Conservation (phyloP, 164 flowering plant species). For the Tetracentron sinense region DNA sequence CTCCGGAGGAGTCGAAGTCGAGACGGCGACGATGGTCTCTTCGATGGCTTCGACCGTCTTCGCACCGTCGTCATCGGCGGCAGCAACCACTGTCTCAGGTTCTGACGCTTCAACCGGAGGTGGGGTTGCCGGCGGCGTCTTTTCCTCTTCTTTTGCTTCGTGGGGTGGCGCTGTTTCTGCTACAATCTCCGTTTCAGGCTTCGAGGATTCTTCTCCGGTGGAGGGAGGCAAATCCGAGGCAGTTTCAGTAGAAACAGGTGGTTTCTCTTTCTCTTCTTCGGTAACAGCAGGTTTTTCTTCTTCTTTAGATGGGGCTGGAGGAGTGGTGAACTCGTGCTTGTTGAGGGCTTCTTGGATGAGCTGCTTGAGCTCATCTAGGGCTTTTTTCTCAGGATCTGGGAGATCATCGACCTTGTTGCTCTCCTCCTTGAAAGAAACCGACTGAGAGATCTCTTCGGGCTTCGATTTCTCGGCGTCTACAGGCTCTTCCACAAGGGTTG, state of each 20-base stretch:
- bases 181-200: conserved; percentile 4
- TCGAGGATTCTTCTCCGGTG: conserved; percentile 8
- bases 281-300: no score
- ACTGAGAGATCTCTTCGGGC: conserved; percentile 34
- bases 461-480: conserved; percentile 18
- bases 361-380: conserved; percentile 70
- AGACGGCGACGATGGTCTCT: conserved; percentile 57
- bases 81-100: conserved; percentile 25
- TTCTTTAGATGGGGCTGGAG: conserved; percentile 30
- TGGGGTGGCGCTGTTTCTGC: no score
- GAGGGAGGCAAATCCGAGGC: no score
- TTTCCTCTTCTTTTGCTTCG: conserved; percentile 16
- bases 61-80: conserved; percentile 66
- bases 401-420: conserved; percentile 69
- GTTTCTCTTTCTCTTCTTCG: conserved; percentile 16
- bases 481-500: conserved; percentile 15
- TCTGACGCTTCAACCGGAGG: conserved; percentile 10
- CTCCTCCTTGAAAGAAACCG: conserved; percentile 84
- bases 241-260: conserved; percentile 10
- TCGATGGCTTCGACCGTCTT: conserved; percentile 74
- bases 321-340: conserved; percentile 62
- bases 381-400: conserved; percentile 71
- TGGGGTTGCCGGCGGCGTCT: conserved; percentile 2
- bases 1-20: no score
- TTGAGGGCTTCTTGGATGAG: conserved; percentile 64